Percentiles rank a stretch among this genome's conserved stretches.
Conservation (phyloP, 495 filamentous ascomycete species). For the Talaromyces thailandensis region DNA sequence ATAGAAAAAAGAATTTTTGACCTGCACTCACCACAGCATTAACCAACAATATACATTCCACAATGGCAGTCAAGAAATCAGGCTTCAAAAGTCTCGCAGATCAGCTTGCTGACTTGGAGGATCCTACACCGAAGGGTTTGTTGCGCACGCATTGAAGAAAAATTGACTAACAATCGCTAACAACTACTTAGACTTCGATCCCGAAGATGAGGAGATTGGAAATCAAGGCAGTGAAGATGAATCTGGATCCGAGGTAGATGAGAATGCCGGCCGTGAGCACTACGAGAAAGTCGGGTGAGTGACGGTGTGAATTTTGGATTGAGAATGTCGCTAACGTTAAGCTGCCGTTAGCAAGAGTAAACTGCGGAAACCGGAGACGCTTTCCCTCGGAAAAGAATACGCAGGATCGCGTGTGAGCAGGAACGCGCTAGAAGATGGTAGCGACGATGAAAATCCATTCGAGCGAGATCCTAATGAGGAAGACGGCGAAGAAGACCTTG, state of each 20-base stretch:
- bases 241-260: constrained; percentile 26
- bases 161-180: not conserved
- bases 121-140: constrained; percentile 52
- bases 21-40: not conserved
- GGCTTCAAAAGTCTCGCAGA: constrained; percentile 43
- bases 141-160: not conserved
- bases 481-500: constrained; percentile 26
- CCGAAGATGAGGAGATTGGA: constrained; percentile 59
- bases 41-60: not conserved
- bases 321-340: constrained; percentile 2
- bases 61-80: constrained; percentile 19
- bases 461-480: constrained; percentile 18
- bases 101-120: constrained; percentile 56
- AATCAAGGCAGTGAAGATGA: constrained; percentile 48
- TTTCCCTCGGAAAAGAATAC: constrained; percentile 67
- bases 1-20: not conserved
- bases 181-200: constrained; percentile 65
- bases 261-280: constrained; percentile 62
- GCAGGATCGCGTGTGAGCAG: constrained; percentile 70
- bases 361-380: constrained; percentile 60
- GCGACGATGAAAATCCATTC: constrained; percentile 31
- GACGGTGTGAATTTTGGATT: not conserved
- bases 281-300: constrained; percentile 72
- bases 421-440: constrained; percentile 47
- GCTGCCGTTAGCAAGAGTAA: constrained; percentile 60